Percentiles rank a stretch among this genome's conserved stretches.
Evolutionary conservation across 2,329 filamentous ascomycete genomes (phyloP).

Genomic region (Talaromyces piceae): DNA sequence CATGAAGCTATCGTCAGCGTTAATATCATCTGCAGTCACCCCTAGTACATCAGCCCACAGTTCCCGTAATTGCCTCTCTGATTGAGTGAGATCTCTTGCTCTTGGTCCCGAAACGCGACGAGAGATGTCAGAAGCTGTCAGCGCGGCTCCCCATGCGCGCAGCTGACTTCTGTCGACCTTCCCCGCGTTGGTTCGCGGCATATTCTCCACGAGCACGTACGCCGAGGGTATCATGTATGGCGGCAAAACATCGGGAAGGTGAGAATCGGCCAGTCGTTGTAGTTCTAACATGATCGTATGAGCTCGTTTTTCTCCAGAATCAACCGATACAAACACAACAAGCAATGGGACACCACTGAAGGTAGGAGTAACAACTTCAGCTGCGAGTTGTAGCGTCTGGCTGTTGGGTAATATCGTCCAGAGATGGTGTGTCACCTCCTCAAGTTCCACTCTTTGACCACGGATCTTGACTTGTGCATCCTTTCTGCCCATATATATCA

Average conservation of each 20-base stretch:
- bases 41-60: constrained; percentile 18
- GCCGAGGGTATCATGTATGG: constrained; percentile 10
- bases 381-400: not conserved
- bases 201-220: constrained; percentile 7
- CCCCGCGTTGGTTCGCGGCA: constrained; percentile 6
- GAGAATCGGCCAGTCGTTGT: not conserved
- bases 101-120: not conserved
- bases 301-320: not conserved
- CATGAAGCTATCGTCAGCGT: constrained; percentile 23
- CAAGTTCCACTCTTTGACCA: constrained; percentile 29
- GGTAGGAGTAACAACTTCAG: not conserved
- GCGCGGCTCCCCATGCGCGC: not conserved
- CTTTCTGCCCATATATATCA: constrained; percentile 25
- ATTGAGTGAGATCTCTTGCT: constrained; percentile 1
- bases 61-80: constrained; percentile 11
- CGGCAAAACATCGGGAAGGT: constrained; percentile 3
- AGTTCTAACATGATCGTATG: not conserved
- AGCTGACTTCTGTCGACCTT: constrained; percentile 3
- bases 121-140: not conserved
- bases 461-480: constrained; percentile 28
- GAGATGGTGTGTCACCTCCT: constrained; percentile 21
- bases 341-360: not conserved
- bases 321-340: not conserved
- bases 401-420: not conserved
- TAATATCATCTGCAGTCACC: constrained; percentile 13